phyloP scores from a whole-genome alignment of 768 basidiomycete genomes.

The Tricholoma sp. region DNA sequence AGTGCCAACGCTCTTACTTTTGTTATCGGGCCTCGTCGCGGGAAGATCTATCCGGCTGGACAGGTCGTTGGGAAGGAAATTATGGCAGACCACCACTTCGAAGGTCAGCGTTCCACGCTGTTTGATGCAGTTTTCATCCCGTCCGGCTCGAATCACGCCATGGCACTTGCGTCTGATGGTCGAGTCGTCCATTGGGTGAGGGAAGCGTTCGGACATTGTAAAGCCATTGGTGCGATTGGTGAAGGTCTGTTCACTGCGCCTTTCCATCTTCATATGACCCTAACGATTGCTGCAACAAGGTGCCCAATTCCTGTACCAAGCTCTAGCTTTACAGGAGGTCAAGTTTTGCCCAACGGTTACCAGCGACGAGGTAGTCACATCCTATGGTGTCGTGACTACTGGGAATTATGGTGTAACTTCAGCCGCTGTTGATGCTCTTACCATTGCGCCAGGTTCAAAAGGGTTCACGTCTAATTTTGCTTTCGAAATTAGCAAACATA shows the following conservation, averaged over 20 bases:
- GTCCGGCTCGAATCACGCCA: slow-evolving; percentile 59
- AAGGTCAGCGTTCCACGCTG: slow-evolving; percentile 75
- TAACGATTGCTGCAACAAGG: slow-evolving; percentile 25
- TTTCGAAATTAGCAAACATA: slow-evolving; percentile 60
- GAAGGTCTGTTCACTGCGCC: slow-evolving; percentile 36
- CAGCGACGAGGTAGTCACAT: slow-evolving; percentile 41
- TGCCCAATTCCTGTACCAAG: slow-evolving; percentile 41
- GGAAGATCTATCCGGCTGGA: slow-evolving; percentile 33
- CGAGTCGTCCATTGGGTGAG: slow-evolving; percentile 77
- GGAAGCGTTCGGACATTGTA: slow-evolving; percentile 85
- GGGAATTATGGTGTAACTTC: slow-evolving; percentile 43
- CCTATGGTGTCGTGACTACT: slow-evolving; percentile 61
- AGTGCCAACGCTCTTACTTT: slow-evolving; percentile 53
- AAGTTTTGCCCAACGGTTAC: slow-evolving; percentile 29
- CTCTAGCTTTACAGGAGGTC: slow-evolving; percentile 42
- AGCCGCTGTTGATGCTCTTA: slow-evolving; percentile 34
- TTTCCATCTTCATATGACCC: not conserved
- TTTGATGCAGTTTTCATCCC: slow-evolving; percentile 83
- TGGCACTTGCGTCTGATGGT: slow-evolving; percentile 54
- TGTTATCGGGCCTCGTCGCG: slow-evolving; percentile 65
- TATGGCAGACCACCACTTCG: slow-evolving; percentile 65
- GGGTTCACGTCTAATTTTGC: slow-evolving; percentile 58
- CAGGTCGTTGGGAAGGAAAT: slow-evolving; percentile 25
- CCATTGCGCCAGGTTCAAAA: slow-evolving; percentile 39
- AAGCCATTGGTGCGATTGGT: slow-evolving; percentile 75